Percentiles rank a stretch among this genome's conserved stretches.
Evolutionary conservation across 805 yeast species (phyloP).

Genomic region (Pichia nanzhaoensis): DNA sequence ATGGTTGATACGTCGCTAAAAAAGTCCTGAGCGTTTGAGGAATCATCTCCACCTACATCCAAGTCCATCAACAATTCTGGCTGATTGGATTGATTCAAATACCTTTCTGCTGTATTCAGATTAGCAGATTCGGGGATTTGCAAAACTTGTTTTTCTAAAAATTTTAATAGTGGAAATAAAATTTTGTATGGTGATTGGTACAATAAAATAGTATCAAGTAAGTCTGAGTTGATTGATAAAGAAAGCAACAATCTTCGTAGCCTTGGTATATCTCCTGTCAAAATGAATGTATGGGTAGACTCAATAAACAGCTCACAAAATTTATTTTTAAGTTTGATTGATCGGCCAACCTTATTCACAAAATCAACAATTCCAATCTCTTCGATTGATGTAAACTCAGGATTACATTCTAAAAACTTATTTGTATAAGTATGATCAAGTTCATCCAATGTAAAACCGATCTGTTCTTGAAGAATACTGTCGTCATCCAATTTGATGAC

Average conservation of each 20-base stretch:
- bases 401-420: conserved; percentile 33
- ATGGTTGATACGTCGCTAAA: conserved; percentile 65
- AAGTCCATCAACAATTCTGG: conserved; percentile 23
- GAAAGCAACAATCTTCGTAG: conserved; percentile 48
- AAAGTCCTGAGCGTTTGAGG: conserved; percentile 51
- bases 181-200: conserved; percentile 38
- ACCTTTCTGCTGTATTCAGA: conserved; percentile 12
- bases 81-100: conserved; percentile 14
- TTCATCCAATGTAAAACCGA: conserved; percentile 10
- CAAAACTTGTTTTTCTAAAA: conserved; percentile 39
- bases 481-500: conserved; percentile 12
- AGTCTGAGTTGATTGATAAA: conserved; percentile 36
- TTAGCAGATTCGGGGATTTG: conserved; percentile 17
- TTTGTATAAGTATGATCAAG: conserved; percentile 15
- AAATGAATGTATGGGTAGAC: conserved; percentile 32
- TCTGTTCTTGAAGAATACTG: background rate
- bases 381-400: conserved; percentile 43
- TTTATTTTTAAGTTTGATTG: conserved; percentile 38
- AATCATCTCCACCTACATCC: conserved; percentile 45
- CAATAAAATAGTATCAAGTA: conserved; percentile 37
- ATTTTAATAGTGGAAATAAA: conserved; percentile 40
- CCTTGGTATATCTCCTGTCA: conserved; percentile 35
- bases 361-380: conserved; percentile 49
- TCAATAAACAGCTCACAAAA: conserved; percentile 32
- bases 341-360: conserved; percentile 38